Evolutionary conservation across 768 basidiomycete species (phyloP), one percentile per base, ranked within the genome.

Genomic region (Suillus cothurnatus): DNA sequence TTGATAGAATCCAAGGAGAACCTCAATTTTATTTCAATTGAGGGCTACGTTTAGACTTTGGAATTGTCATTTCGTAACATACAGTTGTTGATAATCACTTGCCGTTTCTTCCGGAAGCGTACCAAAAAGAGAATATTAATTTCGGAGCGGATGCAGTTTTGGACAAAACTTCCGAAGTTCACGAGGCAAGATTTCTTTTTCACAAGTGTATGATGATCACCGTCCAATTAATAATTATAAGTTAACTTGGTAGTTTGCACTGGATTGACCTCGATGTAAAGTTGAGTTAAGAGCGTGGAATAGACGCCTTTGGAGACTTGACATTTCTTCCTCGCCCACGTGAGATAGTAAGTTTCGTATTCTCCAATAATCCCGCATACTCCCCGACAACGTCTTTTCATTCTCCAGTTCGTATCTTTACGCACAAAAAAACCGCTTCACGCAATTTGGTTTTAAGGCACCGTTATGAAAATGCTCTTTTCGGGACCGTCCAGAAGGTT

Each of bases 21-120:
- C 75, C 72, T 73, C 76, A 76, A 74, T 71, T 71, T 58, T 39
- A 59, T 59, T 59, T 73, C 71, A 68, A 63, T 66, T 68, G 69
- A 67, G 65, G 69, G 74, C 73, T 67, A 63, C 61, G 73, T 73
- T 76, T 76, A 78, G 75, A 68, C 76, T 78, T 76, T 73, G 31
- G 53, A 55, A 55, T 34, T 55, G 62, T 21, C 50, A 59, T 55
- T 55, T 55, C 53, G 53, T 55, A 55, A 55, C 59, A 47, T 34
- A 53, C 28, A 53, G 52, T 53, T 53, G 52, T 50, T 61, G 38
- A 38, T 47, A 60, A 38, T 60, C 26, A 49, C 59, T 60, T 47
- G 59, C 39, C 43, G 39, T 50, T 61, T 50, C 59, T 61, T 39
- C 53, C 53, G 53, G 53, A 55, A 55, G 53, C 53, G 53, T 21